Evolutionary conservation across 108 stramenopile species (phyloP), one percentile per base, ranked within the genome.

Genomic region (Cyclotella cryptica): DNA sequence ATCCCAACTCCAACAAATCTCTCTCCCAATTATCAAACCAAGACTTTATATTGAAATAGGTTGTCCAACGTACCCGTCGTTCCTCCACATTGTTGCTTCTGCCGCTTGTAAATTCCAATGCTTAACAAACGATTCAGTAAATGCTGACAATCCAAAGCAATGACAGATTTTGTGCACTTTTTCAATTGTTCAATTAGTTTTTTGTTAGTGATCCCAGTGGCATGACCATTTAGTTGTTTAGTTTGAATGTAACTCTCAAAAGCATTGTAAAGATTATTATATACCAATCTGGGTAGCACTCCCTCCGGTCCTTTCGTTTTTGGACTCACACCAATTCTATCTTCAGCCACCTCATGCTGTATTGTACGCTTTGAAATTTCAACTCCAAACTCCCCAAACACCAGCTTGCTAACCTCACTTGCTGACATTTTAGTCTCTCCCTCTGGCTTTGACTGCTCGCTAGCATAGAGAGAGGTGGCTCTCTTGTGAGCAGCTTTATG

Each of bases 21-120:
- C 60, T 65, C 52, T 39, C 73, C 73, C 63, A 74, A 40, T 29
- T 54, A 24, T 74, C 35, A 54, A 74, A 64, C 73, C 62, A 65
- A 35, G 11, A 24, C 51, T 42, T 65, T 28, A 74, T n/a, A 55
- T 65, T 55, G 42, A 39, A n/a, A 53, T 74, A 64, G 10, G 62
- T 74, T 13, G 49, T 74, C 61, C 62, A 63, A 6, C 72, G 21
- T 13, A 63, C 18, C 17, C 52, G 12, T 21, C 51, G 29, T 24
- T 74, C 62, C 26, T 74, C 53, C n/a, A 24, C 49, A 65, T 65
- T 54, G 40, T 65, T 59, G 24, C 19, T 27, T 59, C 58, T 21
- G 3, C 58, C 28, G 3, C 12, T 26, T 59, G 58, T 59, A 21
- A 59, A 9, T 29, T 21, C 19, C 9, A 13, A 22, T 59, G 58